Conservation (phyloP, 176 grass and related monocot species). For the Carex pumila region DNA sequence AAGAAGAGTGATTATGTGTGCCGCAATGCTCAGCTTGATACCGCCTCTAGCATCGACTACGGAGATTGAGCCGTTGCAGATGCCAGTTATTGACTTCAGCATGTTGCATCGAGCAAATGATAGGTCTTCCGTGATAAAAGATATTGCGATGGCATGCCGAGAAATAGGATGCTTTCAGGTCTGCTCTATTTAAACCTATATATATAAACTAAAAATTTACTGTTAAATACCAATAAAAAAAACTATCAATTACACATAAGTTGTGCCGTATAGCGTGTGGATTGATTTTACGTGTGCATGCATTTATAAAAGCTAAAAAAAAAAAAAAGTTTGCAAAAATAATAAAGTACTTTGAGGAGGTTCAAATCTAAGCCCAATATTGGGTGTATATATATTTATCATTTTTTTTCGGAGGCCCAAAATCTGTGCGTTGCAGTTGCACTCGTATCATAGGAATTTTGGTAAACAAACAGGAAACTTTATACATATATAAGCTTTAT, state of each 20-base stretch:
- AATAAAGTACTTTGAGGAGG: no score
- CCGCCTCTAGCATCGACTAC: not conserved
- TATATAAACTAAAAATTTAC: not conserved
- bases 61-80: not conserved
- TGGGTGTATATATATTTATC: not conserved
- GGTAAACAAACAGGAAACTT: not conserved
- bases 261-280: not conserved
- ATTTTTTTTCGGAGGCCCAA: not conserved
- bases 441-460: not conserved
- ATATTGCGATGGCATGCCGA: not conserved
- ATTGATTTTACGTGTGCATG: not conserved
- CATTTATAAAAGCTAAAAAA: not conserved
- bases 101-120: not conserved
- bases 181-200: not conserved
- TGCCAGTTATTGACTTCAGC: constrained; percentile 14
- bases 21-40: not conserved
- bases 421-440: not conserved
- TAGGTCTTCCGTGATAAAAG: not conserved
- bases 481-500: not conserved
- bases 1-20: not conserved
- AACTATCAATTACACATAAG: not conserved
- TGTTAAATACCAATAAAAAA: not conserved
- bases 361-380: not conserved
- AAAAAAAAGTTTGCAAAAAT: not conserved
- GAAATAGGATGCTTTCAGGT: constrained; percentile 18